These are phyloP conservation scores for Podospora conica DNA, from an alignment of 495 filamentous ascomycete species.

Conservation along the genomic window DNA sequence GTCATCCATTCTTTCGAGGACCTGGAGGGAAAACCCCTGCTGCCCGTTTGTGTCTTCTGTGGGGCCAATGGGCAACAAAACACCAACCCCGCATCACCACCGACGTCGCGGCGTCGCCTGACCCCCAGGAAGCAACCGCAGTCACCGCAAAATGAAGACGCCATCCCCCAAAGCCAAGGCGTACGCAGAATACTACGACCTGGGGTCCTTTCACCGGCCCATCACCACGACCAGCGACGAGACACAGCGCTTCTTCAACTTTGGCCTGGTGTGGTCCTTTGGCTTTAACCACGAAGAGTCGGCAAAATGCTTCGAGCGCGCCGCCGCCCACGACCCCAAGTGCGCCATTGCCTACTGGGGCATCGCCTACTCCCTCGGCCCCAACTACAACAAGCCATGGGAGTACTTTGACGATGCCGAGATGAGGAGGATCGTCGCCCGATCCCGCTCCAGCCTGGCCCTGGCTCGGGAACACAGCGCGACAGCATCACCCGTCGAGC, in stretches of 20 bases:
- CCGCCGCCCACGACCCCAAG: conserved; percentile 44
- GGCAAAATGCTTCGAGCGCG: conserved; percentile 52
- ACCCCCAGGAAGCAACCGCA: neutral
- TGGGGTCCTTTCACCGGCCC: conserved; percentile 47
- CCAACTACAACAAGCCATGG: conserved; percentile 75
- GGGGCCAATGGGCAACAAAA: neutral
- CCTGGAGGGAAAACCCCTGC: too few species aligned
- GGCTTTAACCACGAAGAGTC: conserved; percentile 63
- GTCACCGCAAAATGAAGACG: neutral
- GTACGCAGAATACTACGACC: conserved; percentile 44
- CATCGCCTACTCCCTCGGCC: conserved; percentile 56
- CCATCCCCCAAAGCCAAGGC: neutral
- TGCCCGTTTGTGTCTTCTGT: too few species aligned
- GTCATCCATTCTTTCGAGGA: neutral
- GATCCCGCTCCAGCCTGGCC: conserved; percentile 39
- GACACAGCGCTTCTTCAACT: conserved; percentile 55
- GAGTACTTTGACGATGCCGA: conserved; percentile 57
- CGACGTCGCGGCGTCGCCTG: too few species aligned
- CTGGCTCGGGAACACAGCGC: conserved; percentile 36
- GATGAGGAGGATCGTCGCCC: conserved; percentile 37
- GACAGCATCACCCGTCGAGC: conserved; percentile 39
- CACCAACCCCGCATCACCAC: neutral
- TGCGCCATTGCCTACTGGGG: conserved; percentile 66
- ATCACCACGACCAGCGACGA: conserved; percentile 39
- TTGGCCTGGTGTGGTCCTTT: conserved; percentile 58